These are phyloP conservation scores for Sphaerobolus stellatus DNA, from an alignment of 1,284 basidiomycete species.

Conservation along the genomic window DNA sequence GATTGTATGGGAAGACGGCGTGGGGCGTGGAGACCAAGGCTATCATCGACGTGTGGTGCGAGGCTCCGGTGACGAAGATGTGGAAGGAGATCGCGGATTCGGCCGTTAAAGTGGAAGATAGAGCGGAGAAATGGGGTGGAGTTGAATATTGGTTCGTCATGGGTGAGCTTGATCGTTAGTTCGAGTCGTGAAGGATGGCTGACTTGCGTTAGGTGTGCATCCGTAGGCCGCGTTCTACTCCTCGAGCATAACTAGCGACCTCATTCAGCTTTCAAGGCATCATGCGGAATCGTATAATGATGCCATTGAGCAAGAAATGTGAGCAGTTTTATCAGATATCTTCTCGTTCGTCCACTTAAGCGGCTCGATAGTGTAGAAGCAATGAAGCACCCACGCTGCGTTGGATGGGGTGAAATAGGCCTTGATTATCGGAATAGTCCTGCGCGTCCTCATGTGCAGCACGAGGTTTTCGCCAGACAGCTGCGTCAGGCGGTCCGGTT, in stretches of 20 bases:
- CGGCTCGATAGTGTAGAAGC: constrained; percentile 55
- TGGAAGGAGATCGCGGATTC: constrained; percentile 77
- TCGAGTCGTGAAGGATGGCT: background rate
- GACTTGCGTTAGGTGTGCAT: constrained; percentile 72
- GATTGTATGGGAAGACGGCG: constrained; percentile 43
- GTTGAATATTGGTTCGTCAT: constrained; percentile 75
- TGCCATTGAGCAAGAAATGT: constrained; percentile 68
- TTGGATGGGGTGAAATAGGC: constrained; percentile 84
- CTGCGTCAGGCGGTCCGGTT: constrained; percentile 63
- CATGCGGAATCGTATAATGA: constrained; percentile 69
- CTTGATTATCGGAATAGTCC: constrained; percentile 81
- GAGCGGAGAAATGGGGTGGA: constrained; percentile 55
- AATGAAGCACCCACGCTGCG: constrained; percentile 74
- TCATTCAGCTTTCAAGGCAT: constrained; percentile 45
- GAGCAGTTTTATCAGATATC: constrained; percentile 25
- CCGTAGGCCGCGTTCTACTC: constrained; percentile 48
- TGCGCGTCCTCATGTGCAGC: constrained; percentile 63
- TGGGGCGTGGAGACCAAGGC: constrained; percentile 45
- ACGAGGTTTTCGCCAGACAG: constrained; percentile 63
- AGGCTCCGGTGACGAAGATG: constrained; percentile 57
- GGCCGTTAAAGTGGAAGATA: constrained; percentile 51
- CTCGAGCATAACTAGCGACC: background rate
- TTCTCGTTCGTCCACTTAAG: background rate
- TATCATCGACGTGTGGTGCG: constrained; percentile 83
- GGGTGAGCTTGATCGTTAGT: constrained; percentile 43